phyloP scores from a whole-genome alignment of 257 asterid genomes.

The Ilex asprella region DNA sequence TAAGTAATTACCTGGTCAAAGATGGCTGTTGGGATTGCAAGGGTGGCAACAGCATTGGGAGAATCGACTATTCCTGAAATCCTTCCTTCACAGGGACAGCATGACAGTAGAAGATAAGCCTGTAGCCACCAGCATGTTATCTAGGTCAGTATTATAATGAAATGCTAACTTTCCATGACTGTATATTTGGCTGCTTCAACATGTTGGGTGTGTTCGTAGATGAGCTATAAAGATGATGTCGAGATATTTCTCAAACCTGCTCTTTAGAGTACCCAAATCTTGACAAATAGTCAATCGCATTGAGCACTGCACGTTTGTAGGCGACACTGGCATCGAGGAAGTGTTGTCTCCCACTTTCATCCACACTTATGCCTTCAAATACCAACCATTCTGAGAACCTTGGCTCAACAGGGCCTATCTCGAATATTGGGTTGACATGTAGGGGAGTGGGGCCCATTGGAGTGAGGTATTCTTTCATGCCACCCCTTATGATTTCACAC shows the following conservation, averaged over 20 bases:
- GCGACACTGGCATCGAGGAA: constrained; percentile 83
- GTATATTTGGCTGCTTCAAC: constrained; percentile 3
- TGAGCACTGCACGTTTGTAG: constrained; percentile 91
- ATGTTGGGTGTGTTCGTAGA: background rate
- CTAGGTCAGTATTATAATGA: background rate
- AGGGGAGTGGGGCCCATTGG: constrained; percentile 95
- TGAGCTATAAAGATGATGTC: background rate
- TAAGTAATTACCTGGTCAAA: constrained; percentile 66
- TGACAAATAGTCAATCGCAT: constrained; percentile 81
- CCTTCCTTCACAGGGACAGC: constrained; percentile 99
- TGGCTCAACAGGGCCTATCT: constrained; percentile 91
- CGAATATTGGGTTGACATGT: constrained; percentile 90
- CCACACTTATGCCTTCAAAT: constrained; percentile 95
- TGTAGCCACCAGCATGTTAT: constrained; percentile 15
- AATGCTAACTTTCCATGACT: background rate
- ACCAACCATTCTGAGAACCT: constrained; percentile 95
- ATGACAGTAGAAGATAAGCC: constrained; percentile 86
- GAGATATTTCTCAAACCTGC: constrained; percentile 40
- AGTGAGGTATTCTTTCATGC: constrained; percentile 90
- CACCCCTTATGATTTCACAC: constrained; percentile 83
- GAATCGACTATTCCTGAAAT: constrained; percentile 92
- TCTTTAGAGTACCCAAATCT: constrained; percentile 89
- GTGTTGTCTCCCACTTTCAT: constrained; percentile 86
- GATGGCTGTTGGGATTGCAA: constrained; percentile 81
- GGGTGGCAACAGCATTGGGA: constrained; percentile 89